Evolutionary conservation across 176 grass and related monocot genomes (phyloP), one percentile per base, ranked within the genome.

Genomic region (Aegilops umbellulata): DNA sequence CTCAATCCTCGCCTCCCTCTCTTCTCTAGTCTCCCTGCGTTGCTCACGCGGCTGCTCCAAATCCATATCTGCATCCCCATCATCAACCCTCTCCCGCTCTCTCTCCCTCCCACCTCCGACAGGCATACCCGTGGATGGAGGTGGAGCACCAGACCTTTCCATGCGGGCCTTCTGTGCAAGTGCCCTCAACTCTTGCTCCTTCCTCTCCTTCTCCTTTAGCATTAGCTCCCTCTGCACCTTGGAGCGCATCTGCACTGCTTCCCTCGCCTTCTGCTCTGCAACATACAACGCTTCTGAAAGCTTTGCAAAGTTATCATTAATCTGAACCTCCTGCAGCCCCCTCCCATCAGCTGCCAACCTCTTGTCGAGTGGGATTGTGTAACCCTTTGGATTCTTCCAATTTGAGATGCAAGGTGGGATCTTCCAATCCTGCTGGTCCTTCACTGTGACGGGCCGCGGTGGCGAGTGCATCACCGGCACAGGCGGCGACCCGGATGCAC

Each of bases 351-450:
- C 96, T 31, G 96, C 96, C 82, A 98, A 49, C 83, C 96, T 85
- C 79, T 98, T 98, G 69, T 98, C 96, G 61, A 98, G 90, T 14
- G 95, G 96, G 71, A 98, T 98, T 3, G 96, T 98, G 68, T 98
- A 98, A 60, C 96, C 96, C 89, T 98, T 98, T 13, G 96, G 96
- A 27, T 98, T 98, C 80, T 98, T 98, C 96, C 96, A 98, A 69
- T 98, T 98, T n/a, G 96, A 98, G 29, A 98, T 98, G 66, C 96
- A 98, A 30, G 96, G 96, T 6, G 96, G 96, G 25, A 98, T 98
- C 93, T 98, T 98, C 95, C 95, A 98, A 74, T 98, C 95, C 80
- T 98, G 95, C 63, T 98, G 95, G 34, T 98, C 95, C 88, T 98
- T 98, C 20, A 98, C 95, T 4, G 95, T 98, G 74, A 98, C 93